Evolutionary conservation across 2,329 filamentous ascomycete genomes (phyloP).

Genomic region (Teratosphaeria nubilosa): DNA sequence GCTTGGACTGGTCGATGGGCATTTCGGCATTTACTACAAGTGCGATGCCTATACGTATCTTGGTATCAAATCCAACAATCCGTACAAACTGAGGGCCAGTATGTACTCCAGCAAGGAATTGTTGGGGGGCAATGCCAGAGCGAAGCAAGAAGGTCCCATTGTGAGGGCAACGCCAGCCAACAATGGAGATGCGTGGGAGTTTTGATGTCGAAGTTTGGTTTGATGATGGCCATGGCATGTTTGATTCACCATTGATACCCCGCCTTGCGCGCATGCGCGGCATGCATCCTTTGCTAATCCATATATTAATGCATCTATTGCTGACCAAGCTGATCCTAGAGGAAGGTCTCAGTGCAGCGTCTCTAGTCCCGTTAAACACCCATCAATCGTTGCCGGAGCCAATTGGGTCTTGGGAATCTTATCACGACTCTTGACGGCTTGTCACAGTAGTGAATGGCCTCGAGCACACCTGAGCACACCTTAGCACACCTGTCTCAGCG

Average conservation of each 20-base stretch:
- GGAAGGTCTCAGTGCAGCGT: neutral
- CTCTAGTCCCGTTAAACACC: neutral
- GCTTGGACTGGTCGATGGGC: slow-evolving; percentile 40
- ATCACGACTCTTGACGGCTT: neutral
- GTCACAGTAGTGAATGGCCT: neutral
- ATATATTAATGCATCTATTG: neutral
- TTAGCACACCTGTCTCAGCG: neutral
- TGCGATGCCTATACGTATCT: slow-evolving; percentile 47
- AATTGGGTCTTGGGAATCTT: neutral
- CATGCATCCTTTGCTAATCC: neutral
- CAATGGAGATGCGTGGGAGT: neutral
- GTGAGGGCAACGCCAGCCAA: neutral
- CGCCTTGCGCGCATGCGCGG: no score
- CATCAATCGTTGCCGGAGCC: neutral
- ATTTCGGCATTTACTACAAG: slow-evolving; percentile 64
- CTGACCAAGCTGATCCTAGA: neutral
- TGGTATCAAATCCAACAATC: slow-evolving; percentile 30
- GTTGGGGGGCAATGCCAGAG: slow-evolving; percentile 1
- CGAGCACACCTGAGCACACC: neutral
- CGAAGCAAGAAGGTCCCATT: neutral
- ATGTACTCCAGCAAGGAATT: slow-evolving; percentile 32
- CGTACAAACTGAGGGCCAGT: slow-evolving; percentile 33
- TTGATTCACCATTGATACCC: neutral
- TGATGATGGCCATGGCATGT: neutral
- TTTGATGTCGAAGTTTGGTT: neutral